A percentile compares a stretch with the other conserved stretches of the same genome.
Evolutionary conservation across 1,284 basidiomycete species (phyloP).

Genomic region (Heliocybe sulcata): DNA sequence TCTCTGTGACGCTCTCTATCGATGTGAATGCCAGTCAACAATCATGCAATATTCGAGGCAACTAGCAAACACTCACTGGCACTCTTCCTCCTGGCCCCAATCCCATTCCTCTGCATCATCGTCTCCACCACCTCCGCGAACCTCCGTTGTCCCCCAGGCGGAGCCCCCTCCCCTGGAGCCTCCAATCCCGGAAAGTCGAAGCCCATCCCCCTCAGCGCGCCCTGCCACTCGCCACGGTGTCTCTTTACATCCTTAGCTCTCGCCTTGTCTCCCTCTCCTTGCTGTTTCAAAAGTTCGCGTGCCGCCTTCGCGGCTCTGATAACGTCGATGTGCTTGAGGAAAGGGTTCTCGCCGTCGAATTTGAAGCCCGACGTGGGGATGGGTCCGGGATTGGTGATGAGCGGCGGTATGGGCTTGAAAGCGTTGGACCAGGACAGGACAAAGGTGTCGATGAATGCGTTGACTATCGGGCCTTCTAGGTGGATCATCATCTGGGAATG

Average conservation of each 20-base stretch:
- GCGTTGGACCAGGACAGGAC: slow-evolving; percentile 59
- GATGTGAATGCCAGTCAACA: background rate
- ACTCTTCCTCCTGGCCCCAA: background rate
- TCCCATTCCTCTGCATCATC: slow-evolving; percentile 2
- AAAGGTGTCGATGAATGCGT: slow-evolving; percentile 66
- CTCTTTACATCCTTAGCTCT: background rate
- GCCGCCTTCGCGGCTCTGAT: background rate
- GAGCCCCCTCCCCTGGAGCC: background rate
- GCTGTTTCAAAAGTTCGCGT: slow-evolving; percentile 18
- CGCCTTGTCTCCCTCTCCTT: slow-evolving; percentile 8
- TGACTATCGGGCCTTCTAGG: slow-evolving; percentile 22
- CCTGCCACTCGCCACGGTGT: background rate
- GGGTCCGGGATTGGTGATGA: slow-evolving; percentile 20
- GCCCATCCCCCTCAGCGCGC: background rate
- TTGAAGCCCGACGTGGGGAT: slow-evolving; percentile 26
- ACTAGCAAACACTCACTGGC: background rate
- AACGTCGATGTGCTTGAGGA: background rate
- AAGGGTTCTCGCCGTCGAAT: slow-evolving; percentile 44
- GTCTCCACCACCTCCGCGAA: background rate
- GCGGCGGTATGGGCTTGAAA: slow-evolving; percentile 54
- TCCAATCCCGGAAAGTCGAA: background rate
- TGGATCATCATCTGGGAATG: slow-evolving; percentile 32
- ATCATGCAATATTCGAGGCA: background rate
- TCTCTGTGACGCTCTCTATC: background rate
- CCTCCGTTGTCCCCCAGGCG: background rate